Evolutionary conservation across 1,284 basidiomycete genomes (phyloP).

Genomic region (Mycena sp.): DNA sequence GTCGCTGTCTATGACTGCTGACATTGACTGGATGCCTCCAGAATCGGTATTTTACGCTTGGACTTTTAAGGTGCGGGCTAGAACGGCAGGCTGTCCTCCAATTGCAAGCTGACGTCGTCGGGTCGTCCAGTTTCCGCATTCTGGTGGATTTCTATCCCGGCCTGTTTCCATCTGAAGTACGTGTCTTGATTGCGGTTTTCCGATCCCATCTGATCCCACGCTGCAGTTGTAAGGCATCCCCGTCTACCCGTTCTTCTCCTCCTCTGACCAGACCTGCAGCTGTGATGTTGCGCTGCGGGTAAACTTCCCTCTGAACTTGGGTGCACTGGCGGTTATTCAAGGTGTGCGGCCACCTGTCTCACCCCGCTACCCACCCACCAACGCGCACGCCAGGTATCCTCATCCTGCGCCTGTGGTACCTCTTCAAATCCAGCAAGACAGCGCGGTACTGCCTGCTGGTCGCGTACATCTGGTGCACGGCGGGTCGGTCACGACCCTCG

Average conservation of each 20-base stretch:
- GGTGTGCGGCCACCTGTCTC: neutral
- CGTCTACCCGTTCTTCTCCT: neutral
- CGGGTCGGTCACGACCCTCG: slow-evolving; percentile 11
- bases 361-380: neutral
- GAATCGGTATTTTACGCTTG: slow-evolving; percentile 27
- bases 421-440: slow-evolving; percentile 13
- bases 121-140: slow-evolving; percentile 17
- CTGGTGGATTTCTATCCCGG: slow-evolving; percentile 24
- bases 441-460: slow-evolving; percentile 20
- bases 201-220: neutral
- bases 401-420: slow-evolving; percentile 26
- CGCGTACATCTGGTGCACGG: slow-evolving; percentile 20
- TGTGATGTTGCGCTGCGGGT: slow-evolving; percentile 26
- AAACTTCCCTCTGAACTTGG: slow-evolving; percentile 27
- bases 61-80: slow-evolving; percentile 17
- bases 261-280: slow-evolving; percentile 5
- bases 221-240: slow-evolving; percentile 22
- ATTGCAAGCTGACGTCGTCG: neutral
- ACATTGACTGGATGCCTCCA: neutral
- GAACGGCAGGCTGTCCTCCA: neutral
- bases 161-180: slow-evolving; percentile 23
- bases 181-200: neutral
- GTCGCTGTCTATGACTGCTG: neutral
- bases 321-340: slow-evolving; percentile 26
- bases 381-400: slow-evolving; percentile 16